Conservation (phyloP, 345 rosid genomes). For the Populus davidiana region DNA sequence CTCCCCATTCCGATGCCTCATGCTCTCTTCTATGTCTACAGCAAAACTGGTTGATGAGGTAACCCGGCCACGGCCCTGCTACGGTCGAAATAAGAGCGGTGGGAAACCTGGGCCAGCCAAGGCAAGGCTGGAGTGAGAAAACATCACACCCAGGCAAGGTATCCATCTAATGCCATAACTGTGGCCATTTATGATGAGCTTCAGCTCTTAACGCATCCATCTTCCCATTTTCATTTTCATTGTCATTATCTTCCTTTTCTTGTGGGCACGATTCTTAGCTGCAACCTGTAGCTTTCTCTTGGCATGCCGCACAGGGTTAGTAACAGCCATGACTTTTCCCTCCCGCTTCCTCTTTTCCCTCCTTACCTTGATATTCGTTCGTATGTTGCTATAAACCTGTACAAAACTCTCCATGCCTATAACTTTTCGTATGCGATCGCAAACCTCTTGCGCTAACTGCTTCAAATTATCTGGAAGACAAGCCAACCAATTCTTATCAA, state of each 20-base stretch:
- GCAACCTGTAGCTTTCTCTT: constrained; percentile 81
- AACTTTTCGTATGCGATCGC: constrained; percentile 45
- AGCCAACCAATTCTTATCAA: background rate
- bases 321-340: constrained; percentile 79
- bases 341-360: constrained; percentile 77
- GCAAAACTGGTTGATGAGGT: no score
- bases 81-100: no score
- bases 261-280: constrained; percentile 67
- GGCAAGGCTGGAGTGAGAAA: no score
- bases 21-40: no score
- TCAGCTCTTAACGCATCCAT: constrained; percentile 40
- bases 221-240: constrained; percentile 65
- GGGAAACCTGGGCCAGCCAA: no score
- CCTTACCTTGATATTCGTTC: constrained; percentile 54
- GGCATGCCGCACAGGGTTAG: constrained; percentile 74
- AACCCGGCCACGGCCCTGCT: no score
- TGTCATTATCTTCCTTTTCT: constrained; percentile 72
- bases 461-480: constrained; percentile 54
- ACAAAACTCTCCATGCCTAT: constrained; percentile 60
- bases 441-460: constrained; percentile 68
- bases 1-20: no score
- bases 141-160: no score
- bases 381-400: constrained; percentile 54
- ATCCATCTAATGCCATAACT: background rate
- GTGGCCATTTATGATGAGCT: background rate